Evolutionary conservation across 1,284 basidiomycete genomes (phyloP).

Genomic region (Erythrobasidium hasegawianum): DNA sequence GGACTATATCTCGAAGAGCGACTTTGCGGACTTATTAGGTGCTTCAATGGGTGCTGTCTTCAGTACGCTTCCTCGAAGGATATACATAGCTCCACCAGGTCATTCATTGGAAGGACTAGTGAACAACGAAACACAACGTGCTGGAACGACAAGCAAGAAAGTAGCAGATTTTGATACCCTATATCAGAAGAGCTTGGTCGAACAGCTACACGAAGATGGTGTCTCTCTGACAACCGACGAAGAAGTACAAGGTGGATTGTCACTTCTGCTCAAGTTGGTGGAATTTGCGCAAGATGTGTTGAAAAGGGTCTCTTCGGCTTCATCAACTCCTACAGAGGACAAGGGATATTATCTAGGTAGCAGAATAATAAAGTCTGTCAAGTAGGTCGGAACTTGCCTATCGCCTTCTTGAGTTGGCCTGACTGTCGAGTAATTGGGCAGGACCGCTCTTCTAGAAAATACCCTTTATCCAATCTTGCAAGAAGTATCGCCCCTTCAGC

Average conservation of each 20-base stretch:
- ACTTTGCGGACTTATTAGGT: conserved; percentile 92
- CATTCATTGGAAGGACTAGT: conserved; percentile 43
- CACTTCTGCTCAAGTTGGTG: conserved; percentile 81
- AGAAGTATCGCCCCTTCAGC: not conserved
- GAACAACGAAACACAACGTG: conserved; percentile 19
- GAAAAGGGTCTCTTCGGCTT: conserved; percentile 15
- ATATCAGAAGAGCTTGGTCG: conserved; percentile 57
- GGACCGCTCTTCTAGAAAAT: conserved; percentile 7
- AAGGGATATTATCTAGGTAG: too few species aligned
- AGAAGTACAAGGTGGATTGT: conserved; percentile 74
- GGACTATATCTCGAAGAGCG: conserved; percentile 89
- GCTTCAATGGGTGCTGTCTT: conserved; percentile 92
- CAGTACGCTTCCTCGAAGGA: conserved; percentile 81
- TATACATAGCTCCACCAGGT: conserved; percentile 51
- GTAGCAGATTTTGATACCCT: conserved; percentile 53
- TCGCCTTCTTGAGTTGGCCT: too few species aligned
- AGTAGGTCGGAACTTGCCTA: too few species aligned
- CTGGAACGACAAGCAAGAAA: not conserved
- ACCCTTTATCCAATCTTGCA: not conserved
- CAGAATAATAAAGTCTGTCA: too few species aligned
- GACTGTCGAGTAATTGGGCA: too few species aligned
- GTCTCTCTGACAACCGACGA: conserved; percentile 49
- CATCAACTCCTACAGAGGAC: too few species aligned
- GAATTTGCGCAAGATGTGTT: conserved; percentile 86
- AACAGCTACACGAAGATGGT: conserved; percentile 50